Evolutionary conservation across 345 rosid genomes (phyloP).

Genomic region (Brassica rapa): DNA sequence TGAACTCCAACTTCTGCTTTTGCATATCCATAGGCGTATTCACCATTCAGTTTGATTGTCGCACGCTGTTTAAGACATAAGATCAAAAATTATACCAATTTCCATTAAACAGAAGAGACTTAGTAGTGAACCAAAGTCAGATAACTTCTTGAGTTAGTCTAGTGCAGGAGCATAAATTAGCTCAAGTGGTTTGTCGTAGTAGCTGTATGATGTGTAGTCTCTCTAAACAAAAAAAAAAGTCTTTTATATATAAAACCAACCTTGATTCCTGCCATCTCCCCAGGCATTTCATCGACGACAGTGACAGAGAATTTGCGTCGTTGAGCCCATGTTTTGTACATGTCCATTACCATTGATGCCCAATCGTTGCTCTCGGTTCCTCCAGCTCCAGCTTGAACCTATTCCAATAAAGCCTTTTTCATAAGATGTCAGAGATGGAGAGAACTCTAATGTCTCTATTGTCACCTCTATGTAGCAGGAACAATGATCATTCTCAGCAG

Average conservation of each 20-base stretch:
- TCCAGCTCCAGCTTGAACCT: constrained; percentile 99
- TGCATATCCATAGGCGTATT: constrained; percentile 93
- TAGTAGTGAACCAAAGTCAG: not conserved
- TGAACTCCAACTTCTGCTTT: constrained; percentile 98
- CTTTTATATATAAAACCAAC: constrained; percentile 34
- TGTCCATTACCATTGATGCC: constrained; percentile 95
- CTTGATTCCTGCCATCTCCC: constrained; percentile 96
- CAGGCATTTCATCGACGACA: constrained; percentile 85
- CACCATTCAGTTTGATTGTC: constrained; percentile 89
- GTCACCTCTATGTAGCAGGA: constrained; percentile 85
- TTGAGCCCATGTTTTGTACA: constrained; percentile 90
- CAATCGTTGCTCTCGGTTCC: constrained; percentile 99
- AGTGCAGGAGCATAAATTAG: not conserved
- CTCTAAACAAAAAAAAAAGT: too few relatives aligned
- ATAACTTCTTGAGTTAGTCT: not conserved
- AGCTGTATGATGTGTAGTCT: not conserved
- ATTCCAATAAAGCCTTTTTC: not conserved
- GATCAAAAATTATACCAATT: not conserved
- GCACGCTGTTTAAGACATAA: constrained; percentile 65
- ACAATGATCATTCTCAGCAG: constrained; percentile 78
- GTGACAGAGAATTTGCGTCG: constrained; percentile 58
- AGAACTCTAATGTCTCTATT: constrained; percentile 6
- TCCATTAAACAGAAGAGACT: not conserved
- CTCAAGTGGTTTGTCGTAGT: not conserved
- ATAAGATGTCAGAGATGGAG: constrained; percentile 1